Evolutionary conservation across 179 eudicot genomes (phyloP), one percentile per base, ranked within the genome.

Genomic region (Spergularia azorica): DNA sequence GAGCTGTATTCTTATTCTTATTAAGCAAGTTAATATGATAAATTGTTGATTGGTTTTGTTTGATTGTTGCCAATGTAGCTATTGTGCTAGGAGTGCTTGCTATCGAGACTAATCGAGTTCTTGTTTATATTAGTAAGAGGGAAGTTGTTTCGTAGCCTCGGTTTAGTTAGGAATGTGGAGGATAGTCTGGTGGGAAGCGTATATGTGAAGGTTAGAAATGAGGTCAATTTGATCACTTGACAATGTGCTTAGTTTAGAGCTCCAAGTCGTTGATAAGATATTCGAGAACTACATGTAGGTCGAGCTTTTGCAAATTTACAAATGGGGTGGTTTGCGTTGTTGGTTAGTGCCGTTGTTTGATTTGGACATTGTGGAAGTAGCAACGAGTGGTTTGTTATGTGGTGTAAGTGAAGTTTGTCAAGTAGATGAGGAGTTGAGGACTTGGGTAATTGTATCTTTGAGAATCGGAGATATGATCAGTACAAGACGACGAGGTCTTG

Each of bases 91-190:
- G 32, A 26, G 10, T 6, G 11, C 6, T 51, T 26, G 15, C 21
- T 26, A 55, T 70, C 48, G 58, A 26, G 46, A 14, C 26, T 70
- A 54, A 69, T 69, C 59, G 59, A 52, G 60, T 51, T 58, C 15
- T 2, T 16, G 41, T 17, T 68, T 18, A 68, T n/a, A 3, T 68
- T 50, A 46, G 71, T 4, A 0, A 43, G 68, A 38, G 13, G 68
- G 4, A 14, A 2, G 13, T 63, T 63, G 3, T 5, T 63, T 11
- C 3, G 0, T 5, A 13, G 39, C 20, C 48, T 11, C 41, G 14
- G 2, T 26, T 26, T 26, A 0, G 32, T 26, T 26, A 26, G 32
- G 1, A 26, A 26, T 26, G 32, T 26, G 18, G 52, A 51, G 11
- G 59, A 41, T 16, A 50, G n/a, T 21, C 2, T 69, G 51, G 18